phyloP scores from a whole-genome alignment of 352 stramenopile genomes.

The Phytopythium vexans region DNA sequence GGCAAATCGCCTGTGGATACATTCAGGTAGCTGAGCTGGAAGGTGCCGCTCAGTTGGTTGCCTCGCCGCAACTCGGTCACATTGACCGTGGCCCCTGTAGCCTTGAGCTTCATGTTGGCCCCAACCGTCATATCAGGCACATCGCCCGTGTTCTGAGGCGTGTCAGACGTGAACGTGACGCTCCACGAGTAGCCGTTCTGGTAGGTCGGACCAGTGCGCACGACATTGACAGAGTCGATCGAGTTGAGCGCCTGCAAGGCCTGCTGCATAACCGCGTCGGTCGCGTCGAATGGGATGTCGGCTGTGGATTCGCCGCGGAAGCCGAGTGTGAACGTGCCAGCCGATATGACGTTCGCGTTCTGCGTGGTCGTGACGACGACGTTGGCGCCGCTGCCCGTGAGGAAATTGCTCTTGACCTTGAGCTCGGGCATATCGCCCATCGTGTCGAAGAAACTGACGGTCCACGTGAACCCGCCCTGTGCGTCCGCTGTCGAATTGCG shows the following conservation, averaged over 20 bases:
- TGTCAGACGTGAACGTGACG: slow-evolving; percentile 74
- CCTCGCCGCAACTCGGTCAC: slow-evolving; percentile 36
- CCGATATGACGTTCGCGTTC: slow-evolving; percentile 63
- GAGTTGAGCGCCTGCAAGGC: slow-evolving; percentile 52
- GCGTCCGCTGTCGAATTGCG: slow-evolving; percentile 55
- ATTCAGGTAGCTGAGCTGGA: slow-evolving; percentile 49
- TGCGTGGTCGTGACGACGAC: slow-evolving; percentile 58
- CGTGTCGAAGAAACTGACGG: slow-evolving; percentile 73
- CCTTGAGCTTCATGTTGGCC: slow-evolving; percentile 31
- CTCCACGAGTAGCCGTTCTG: slow-evolving; percentile 73
- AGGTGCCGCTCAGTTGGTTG: slow-evolving; percentile 69
- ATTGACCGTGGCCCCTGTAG: slow-evolving; percentile 24
- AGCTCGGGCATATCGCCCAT: slow-evolving; percentile 68
- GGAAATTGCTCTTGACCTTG: slow-evolving; percentile 58
- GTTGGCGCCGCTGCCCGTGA: slow-evolving; percentile 69
- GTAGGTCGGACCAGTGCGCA: slow-evolving; percentile 39
- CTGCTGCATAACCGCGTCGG: slow-evolving; percentile 57
- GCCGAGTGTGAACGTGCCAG: slow-evolving; percentile 89
- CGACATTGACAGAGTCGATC: slow-evolving; percentile 64
- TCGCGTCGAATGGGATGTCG: slow-evolving; percentile 82
- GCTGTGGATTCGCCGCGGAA: slow-evolving; percentile 88
- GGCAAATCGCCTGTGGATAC: slow-evolving; percentile 69
- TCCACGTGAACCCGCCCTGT: slow-evolving; percentile 91
- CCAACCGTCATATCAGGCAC: slow-evolving; percentile 54
- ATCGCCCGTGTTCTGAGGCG: slow-evolving; percentile 46